These are phyloP conservation scores for Favolaschia claudopus DNA, from an alignment of 768 basidiomycete species.

Conservation along the genomic window DNA sequence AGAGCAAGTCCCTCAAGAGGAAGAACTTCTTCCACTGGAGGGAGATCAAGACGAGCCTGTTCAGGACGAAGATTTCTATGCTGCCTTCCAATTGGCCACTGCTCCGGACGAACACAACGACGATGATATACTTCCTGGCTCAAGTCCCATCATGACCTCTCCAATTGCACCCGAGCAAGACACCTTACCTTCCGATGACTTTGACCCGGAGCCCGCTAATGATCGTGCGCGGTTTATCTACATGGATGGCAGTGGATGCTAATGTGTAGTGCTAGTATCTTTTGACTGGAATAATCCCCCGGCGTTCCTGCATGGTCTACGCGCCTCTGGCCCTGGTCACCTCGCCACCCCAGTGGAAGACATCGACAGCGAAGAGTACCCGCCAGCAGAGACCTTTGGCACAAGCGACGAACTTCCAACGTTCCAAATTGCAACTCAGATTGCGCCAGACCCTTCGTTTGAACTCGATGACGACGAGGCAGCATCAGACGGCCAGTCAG, in stretches of 20 bases:
- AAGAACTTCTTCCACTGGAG: constrained; percentile 13
- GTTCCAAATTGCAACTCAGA: neutral
- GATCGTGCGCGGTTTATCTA: too few species aligned
- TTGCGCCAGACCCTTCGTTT: neutral
- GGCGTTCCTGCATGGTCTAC: constrained; percentile 10
- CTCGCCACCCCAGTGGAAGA: constrained; percentile 8
- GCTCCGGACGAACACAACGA: constrained; percentile 5
- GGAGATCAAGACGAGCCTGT: constrained; percentile 26
- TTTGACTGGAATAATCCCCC: constrained; percentile 23
- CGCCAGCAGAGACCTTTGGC: neutral
- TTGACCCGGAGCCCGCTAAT: neutral
- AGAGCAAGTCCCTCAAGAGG: constrained; percentile 30
- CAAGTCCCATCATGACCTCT: constrained; percentile 14
- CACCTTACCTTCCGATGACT: constrained; percentile 1
- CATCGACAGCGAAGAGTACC: constrained; percentile 10
- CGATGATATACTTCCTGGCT: constrained; percentile 15
- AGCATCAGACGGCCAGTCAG: too few species aligned
- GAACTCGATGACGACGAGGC: too few species aligned
- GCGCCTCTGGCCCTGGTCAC: constrained; percentile 8
- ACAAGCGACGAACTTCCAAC: constrained; percentile 20
- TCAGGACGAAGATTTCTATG: constrained; percentile 13
- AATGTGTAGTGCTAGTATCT: neutral
- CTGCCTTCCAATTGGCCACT: neutral
- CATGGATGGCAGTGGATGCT: neutral
- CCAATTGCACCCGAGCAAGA: constrained; percentile 16